Conservation (phyloP, 495 filamentous ascomycete species). For the Trichoderma virens region DNA sequence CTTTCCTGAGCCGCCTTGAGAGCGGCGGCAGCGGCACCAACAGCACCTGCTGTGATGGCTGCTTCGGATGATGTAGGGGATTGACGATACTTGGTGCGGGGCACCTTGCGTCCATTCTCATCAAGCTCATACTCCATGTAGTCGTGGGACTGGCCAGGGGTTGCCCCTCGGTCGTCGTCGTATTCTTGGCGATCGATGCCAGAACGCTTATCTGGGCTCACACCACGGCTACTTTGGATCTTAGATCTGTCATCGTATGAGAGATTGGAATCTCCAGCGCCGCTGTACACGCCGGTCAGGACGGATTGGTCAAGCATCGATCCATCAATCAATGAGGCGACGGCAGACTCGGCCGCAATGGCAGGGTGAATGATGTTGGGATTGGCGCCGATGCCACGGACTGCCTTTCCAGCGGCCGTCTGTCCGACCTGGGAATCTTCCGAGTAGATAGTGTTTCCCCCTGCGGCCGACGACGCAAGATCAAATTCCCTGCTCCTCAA, state of each 20-base stretch:
- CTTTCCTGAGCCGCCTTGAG: conserved; percentile 32
- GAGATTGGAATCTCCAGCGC: conserved; percentile 28
- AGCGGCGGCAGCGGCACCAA: conserved; percentile 40
- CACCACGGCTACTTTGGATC: conserved; percentile 16
- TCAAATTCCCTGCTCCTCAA: conserved; percentile 32
- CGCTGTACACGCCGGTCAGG: conserved; percentile 39
- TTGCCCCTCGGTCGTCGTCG: conserved; percentile 21
- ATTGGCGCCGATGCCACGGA: conserved; percentile 61
- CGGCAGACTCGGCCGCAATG: conserved; percentile 72
- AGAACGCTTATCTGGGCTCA: conserved; percentile 31
- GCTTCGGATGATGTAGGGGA: conserved; percentile 42
- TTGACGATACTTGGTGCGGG: conserved; percentile 28
- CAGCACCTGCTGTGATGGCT: conserved; percentile 44
- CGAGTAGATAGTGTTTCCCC: conserved; percentile 53
- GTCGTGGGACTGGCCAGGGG: conserved; percentile 16
- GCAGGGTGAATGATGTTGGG: conserved; percentile 66
- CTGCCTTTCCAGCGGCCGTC: conserved; percentile 56
- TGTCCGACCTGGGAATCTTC: conserved; percentile 63
- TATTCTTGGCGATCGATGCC: conserved; percentile 21
- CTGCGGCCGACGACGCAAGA: conserved; percentile 31
- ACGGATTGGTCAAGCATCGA: conserved; percentile 75
- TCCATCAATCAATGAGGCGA: conserved; percentile 79
- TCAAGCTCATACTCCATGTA: conserved; percentile 44
- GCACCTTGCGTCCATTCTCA: conserved; percentile 46
- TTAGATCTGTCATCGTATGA: conserved; percentile 29